Evolutionary conservation across 2,329 filamentous ascomycete genomes (phyloP).

Genomic region (Xylaria sp.): DNA sequence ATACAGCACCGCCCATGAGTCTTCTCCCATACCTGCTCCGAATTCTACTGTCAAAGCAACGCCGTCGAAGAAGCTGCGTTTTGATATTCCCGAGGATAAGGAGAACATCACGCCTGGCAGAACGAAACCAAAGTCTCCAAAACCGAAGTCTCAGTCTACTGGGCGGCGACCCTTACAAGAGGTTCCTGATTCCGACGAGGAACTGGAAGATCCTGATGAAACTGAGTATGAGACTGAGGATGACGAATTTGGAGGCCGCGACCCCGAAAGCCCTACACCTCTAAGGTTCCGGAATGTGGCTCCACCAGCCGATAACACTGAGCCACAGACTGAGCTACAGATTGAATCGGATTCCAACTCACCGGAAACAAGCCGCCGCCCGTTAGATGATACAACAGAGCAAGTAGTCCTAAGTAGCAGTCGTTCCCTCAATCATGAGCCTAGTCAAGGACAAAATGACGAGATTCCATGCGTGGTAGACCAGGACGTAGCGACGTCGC

Average conservation of each 20-base stretch:
- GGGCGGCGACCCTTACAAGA: slow-evolving; percentile 44
- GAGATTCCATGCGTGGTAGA: not conserved
- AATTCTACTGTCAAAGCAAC: slow-evolving; percentile 41
- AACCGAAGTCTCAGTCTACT: slow-evolving; percentile 38
- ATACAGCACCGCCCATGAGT: slow-evolving; percentile 46
- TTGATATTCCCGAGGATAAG: slow-evolving; percentile 49
- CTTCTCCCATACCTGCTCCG: slow-evolving; percentile 41
- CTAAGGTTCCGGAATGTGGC: slow-evolving; percentile 13
- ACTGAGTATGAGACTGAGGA: slow-evolving; percentile 44
- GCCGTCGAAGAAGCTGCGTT: slow-evolving; percentile 45
- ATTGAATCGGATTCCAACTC: slow-evolving; percentile 30
- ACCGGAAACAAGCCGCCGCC: slow-evolving; percentile 35
- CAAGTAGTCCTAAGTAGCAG: slow-evolving; percentile 15
- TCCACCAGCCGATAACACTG: slow-evolving; percentile 4
- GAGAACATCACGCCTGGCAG: slow-evolving; percentile 51
- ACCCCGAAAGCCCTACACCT: slow-evolving; percentile 35
- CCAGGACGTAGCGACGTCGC: not conserved
- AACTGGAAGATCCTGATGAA: slow-evolving; percentile 40
- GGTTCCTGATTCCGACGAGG: slow-evolving; percentile 48
- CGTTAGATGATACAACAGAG: slow-evolving; percentile 43
- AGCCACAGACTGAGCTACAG: slow-evolving; percentile 14
- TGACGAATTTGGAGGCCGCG: slow-evolving; percentile 35
- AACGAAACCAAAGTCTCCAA: slow-evolving; percentile 49
- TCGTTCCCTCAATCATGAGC: slow-evolving; percentile 30
- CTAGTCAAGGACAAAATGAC: not conserved